Base-by-base conservation (phyloP, 2,329 filamentous ascomycete species). In the Penicillium thymicola region DNA sequence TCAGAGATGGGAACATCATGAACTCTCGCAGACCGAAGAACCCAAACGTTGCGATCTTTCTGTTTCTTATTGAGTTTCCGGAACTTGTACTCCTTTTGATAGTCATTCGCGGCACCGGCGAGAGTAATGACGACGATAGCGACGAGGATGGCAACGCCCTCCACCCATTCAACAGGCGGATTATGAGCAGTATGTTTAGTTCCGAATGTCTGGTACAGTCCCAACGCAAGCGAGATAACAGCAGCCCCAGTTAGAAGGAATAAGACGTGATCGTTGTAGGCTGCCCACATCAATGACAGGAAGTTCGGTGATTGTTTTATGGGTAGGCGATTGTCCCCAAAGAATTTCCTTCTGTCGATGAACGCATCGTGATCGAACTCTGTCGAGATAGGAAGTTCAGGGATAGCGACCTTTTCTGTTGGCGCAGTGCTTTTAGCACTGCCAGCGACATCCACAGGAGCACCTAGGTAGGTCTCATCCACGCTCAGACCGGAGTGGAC, bases 181-280 rank as follows among this genome's bases (percentile, higher is more conserved):
- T 69, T 63, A n/a, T 58, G 47, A 2, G 66, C 62, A 18, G 55
- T 40, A 38, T 67, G 67, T 8, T 58, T 55, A 10, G 64, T 60
- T 1, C 64, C 64, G 34, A 74, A 65, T 2, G 71, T 69, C 45
- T 74, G 68, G 66, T 89, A 90, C 1, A 90, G 79, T 21, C 89
- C 88, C 42, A 91, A 80, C 0, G 83, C 85, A n/a, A 91, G 76
- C 1, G 88, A 90, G 34, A 91, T 84, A 10, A 83, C 79, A 1
- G 88, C 88, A 4, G 87, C 87, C 4, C 83, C 80, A 0, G 85
- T 86, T 47, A 90, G 76, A 2, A 90, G 75, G 50, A 90, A 86
- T 37, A 90, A 78, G 4, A 91, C 84, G 64, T 90, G 90, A 73
- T 91, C 89, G 70, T 91, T 89, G 75, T 89, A 89, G 1, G 88